Evolutionary conservation across 2,329 filamentous ascomycete species (phyloP).

Genomic region (Colletotrichum graminicola): DNA sequence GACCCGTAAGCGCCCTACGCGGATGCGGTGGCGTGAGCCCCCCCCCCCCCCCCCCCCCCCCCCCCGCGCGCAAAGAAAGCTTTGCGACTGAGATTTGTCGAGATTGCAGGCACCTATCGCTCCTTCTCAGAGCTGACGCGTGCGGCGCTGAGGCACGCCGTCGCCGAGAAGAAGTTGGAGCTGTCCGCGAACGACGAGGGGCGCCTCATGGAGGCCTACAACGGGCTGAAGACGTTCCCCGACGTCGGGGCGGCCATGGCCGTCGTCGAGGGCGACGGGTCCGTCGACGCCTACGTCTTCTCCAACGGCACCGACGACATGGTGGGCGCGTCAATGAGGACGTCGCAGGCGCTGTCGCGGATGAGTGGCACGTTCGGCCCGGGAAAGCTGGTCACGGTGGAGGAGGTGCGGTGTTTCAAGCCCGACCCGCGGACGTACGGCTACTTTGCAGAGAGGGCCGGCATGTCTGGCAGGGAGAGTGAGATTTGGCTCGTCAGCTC

Average conservation of each 20-base stretch:
- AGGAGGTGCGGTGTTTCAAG: slow-evolving; percentile 73
- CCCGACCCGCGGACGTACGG: slow-evolving; percentile 72
- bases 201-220: slow-evolving; percentile 72
- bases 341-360: slow-evolving; percentile 66
- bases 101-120: slow-evolving; percentile 67
- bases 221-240: slow-evolving; percentile 72
- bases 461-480: slow-evolving; percentile 58
- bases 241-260: slow-evolving; percentile 70
- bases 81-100: not conserved
- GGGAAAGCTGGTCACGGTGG: slow-evolving; percentile 68
- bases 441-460: slow-evolving; percentile 66
- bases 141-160: slow-evolving; percentile 72
- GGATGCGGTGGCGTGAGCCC: no score
- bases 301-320: slow-evolving; percentile 77
- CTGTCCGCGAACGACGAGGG: slow-evolving; percentile 59
- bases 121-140: slow-evolving; percentile 74
- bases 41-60: no score
- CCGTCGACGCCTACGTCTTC: slow-evolving; percentile 71
- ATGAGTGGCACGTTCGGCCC: slow-evolving; percentile 58
- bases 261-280: slow-evolving; percentile 54
- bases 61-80: not conserved
- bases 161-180: slow-evolving; percentile 66
- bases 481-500: slow-evolving; percentile 77
- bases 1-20: no score
- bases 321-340: slow-evolving; percentile 70